A percentile compares a stretch with the other conserved stretches of the same genome.
These are phyloP conservation scores for Phytophthora chlamydospora DNA, from an alignment of 352 stramenopile genomes.

Conservation along the genomic window DNA sequence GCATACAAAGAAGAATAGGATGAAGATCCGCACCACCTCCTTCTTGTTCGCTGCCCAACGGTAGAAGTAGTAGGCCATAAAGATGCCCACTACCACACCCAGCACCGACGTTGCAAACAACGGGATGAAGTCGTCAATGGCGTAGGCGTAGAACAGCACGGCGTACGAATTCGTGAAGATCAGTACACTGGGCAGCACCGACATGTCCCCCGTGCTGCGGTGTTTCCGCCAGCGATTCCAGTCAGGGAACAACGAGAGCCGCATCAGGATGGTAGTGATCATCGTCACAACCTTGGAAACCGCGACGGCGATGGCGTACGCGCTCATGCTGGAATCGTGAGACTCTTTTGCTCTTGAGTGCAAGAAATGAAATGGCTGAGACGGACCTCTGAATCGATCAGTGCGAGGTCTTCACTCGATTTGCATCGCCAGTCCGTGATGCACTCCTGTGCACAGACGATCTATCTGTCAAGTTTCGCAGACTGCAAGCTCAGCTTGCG, in stretches of 20 bases:
- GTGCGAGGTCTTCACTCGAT: conserved; percentile 18
- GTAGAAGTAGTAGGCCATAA: conserved; percentile 28
- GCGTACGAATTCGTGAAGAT: conserved; percentile 20
- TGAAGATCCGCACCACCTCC: conserved; percentile 17
- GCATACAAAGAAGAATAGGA: conserved; percentile 6
- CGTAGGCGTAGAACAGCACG: conserved; percentile 30
- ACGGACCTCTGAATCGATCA: too few species aligned
- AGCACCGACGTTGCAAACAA: conserved; percentile 31
- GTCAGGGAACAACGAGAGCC: conserved; percentile 35
- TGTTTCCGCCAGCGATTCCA: conserved; percentile 38
- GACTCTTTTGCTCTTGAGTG: neutral
- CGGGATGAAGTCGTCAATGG: conserved; percentile 27
- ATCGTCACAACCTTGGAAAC: conserved; percentile 35
- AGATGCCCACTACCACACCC: conserved; percentile 23
- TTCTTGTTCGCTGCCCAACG: conserved; percentile 12
- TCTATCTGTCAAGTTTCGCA: too few species aligned
- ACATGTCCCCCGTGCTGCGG: conserved; percentile 14
- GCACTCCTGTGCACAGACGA: conserved; percentile 13
- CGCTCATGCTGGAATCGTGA: too few species aligned
- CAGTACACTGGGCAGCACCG: conserved; percentile 2
- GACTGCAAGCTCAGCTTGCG: too few species aligned
- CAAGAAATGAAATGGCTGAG: conserved; percentile 18
- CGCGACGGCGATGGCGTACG: too few species aligned
- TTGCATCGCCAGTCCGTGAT: conserved; percentile 3
- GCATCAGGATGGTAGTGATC: conserved; percentile 39